Evolutionary conservation across 495 filamentous ascomycete genomes (phyloP), one percentile per base, ranked within the genome.

Genomic region (Penicillium turbatum): DNA sequence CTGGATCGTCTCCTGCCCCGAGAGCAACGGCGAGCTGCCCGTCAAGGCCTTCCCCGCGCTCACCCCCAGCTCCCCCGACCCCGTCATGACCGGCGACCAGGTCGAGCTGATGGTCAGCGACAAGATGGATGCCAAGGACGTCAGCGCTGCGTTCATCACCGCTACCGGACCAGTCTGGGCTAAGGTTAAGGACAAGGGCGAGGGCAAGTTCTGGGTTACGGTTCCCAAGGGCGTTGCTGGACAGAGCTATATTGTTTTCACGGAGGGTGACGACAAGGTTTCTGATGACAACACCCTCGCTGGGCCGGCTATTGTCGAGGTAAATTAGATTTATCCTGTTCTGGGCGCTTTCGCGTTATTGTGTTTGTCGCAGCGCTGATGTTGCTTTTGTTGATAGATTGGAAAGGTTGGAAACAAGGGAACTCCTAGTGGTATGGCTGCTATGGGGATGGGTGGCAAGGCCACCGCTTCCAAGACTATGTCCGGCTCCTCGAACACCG

Each of bases 1-100:
- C 9, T 85, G 86, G 72, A 85, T 87, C 56, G 61, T 58, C 0
- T 73, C 72, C 1, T 87, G 83, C 66, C 84, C 84, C 8, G 41
- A 60, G 2, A 65, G 55, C 41, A 83, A 85, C 64, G 73, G 75
- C 6, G 57, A 62, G 16, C 73, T 86, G 0, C 79, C 81, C 8
- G 75, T 86, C 48, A 83, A 77, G 64, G 74, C 82, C 3, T 86
- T 83, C 69, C 76, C 80, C 1, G 55, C 62, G 12, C 53, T 82
- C 2, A 57, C 63, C 9, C 61, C 67, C 42, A 51, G 41, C 24
- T 32, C 51, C 10, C 56, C 12, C 3, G 39, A 12, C 0, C 6
- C 51, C 26, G 45, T 52, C 29, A 63, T 60, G 63, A 59, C 17
- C 12, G 59, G 61, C 32, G 46, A 54, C 5, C 16, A 41, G 34